Evolutionary conservation across 805 yeast genomes (phyloP).

Genomic region (Hanseniaspora lachancei): DNA sequence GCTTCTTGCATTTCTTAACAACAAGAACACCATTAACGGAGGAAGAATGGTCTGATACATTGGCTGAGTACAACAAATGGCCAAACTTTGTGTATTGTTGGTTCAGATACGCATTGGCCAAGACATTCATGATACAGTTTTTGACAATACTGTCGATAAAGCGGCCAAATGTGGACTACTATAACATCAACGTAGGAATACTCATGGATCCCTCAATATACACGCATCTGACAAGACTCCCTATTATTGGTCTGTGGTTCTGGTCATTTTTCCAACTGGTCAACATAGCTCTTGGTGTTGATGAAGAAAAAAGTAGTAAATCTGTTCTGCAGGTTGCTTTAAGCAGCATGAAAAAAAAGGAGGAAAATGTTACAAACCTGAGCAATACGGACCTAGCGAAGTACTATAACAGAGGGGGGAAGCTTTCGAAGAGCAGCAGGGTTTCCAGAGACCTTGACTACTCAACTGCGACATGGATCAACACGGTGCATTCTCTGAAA

Average conservation of each 20-base stretch:
- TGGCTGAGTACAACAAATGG: slow-evolving; percentile 32
- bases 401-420: slow-evolving; percentile 51
- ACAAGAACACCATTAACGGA: slow-evolving; percentile 35
- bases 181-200: slow-evolving; percentile 71
- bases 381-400: slow-evolving; percentile 45
- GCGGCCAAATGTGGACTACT: slow-evolving; percentile 50
- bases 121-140: slow-evolving; percentile 65
- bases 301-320: slow-evolving; percentile 56
- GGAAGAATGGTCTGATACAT: slow-evolving; percentile 23
- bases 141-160: slow-evolving; percentile 49
- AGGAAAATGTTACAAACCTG: slow-evolving; percentile 22
- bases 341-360: slow-evolving; percentile 32
- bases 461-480: slow-evolving; percentile 62
- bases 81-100: slow-evolving; percentile 66
- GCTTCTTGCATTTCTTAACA: slow-evolving; percentile 48
- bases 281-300: slow-evolving; percentile 56
- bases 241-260: slow-evolving; percentile 61
- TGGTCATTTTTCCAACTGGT: slow-evolving; percentile 61
- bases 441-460: slow-evolving; percentile 46
- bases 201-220: slow-evolving; percentile 72
- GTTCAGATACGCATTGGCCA: slow-evolving; percentile 66
- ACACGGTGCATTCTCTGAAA: slow-evolving; percentile 54
- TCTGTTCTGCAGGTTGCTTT: slow-evolving; percentile 54
- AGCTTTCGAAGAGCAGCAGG: slow-evolving; percentile 40
- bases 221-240: slow-evolving; percentile 64